Evolutionary conservation across 306 rosid species (phyloP).

Genomic region (Canavalia ensiformis): DNA sequence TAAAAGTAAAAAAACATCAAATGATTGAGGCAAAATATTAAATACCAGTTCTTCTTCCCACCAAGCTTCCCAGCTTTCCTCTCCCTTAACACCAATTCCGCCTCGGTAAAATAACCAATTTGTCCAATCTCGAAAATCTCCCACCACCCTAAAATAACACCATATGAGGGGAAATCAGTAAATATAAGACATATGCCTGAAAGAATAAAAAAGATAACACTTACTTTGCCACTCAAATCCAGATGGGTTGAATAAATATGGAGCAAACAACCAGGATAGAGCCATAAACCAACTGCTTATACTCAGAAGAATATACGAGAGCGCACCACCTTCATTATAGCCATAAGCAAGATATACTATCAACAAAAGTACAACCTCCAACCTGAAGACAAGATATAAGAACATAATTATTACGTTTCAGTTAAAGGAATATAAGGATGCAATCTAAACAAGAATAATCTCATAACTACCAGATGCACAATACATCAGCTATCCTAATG

Average conservation of each 20-base stretch:
- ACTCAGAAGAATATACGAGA: conserved; percentile 81
- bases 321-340: conserved; percentile 67
- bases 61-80: conserved; percentile 99
- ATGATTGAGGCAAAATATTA: conserved; percentile 20
- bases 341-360: conserved; percentile 89
- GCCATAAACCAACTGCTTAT: conserved; percentile 99
- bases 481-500: not conserved
- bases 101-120: conserved; percentile 96
- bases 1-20: conserved; percentile 18
- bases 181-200: conserved; percentile 2
- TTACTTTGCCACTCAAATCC: conserved; percentile 99
- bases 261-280: conserved; percentile 97
- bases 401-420: conserved; percentile 26
- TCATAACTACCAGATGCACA: not conserved
- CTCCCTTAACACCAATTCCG: conserved; percentile 97
- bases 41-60: conserved; percentile 99
- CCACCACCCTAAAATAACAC: conserved; percentile 73
- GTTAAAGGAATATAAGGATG: conserved; percentile 6
- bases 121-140: conserved; percentile 95
- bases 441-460: conserved; percentile 20
- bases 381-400: conserved; percentile 60
- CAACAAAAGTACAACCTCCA: conserved; percentile 90
- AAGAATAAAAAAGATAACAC: conserved; percentile 41
- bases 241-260: conserved; percentile 93
- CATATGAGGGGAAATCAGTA: conserved; percentile 38